phyloP scores from a whole-genome alignment of 2,329 filamentous ascomycete species.

The Aspergillus transmontanensis region DNA sequence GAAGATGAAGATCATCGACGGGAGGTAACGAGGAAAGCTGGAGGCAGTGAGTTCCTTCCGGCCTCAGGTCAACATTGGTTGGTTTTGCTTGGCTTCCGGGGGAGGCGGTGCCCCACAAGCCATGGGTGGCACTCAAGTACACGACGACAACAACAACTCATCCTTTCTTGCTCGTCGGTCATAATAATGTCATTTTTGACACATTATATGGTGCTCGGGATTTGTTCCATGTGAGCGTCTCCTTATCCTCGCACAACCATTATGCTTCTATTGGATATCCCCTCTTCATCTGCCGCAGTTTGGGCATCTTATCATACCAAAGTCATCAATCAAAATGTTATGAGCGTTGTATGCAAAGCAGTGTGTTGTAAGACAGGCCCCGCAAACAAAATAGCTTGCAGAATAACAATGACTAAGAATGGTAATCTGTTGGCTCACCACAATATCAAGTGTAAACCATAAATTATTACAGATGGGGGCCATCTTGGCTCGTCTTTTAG shows the following conservation, averaged over 20 bases:
- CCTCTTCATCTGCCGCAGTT: neutral
- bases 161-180: neutral
- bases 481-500: neutral
- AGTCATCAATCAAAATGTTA: neutral
- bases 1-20: conserved; percentile 8
- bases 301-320: neutral
- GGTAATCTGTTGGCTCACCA: neutral
- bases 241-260: neutral
- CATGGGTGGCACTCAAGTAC: neutral
- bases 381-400: neutral
- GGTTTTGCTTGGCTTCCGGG: neutral
- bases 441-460: neutral
- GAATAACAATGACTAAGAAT: neutral
- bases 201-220: neutral
- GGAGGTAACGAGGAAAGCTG: neutral
- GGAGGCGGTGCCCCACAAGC: conserved; percentile 4
- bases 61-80: conserved; percentile 3
- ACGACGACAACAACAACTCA: neutral
- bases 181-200: neutral
- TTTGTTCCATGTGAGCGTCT: neutral
- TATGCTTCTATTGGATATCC: neutral
- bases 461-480: neutral
- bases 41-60: neutral
- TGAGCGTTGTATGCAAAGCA: neutral
- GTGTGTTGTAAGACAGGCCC: neutral